Evolutionary conservation across 768 basidiomycete genomes (phyloP), one percentile per base, ranked within the genome.

Genomic region (Panellus pusillus): DNA sequence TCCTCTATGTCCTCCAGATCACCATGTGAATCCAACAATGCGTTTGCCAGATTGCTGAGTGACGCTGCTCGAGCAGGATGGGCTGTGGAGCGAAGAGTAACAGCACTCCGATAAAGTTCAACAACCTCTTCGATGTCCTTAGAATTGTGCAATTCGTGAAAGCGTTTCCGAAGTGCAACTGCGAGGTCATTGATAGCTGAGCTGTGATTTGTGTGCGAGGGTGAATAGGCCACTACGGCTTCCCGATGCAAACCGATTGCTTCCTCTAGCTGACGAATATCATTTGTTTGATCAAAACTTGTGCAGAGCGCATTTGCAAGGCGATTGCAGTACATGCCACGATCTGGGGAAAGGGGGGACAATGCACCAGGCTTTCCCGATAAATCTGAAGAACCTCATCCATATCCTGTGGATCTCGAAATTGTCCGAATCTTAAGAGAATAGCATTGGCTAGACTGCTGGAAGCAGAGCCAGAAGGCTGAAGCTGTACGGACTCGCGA

Each of bases 1-100:
- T 48, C 47, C 28, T 48, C 37, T 39, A 48, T 39, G 47, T 40
- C 38, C 27, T 48, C 47, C 47, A n/a, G n/a, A n/a, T 48, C 37
- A 28, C 38, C 27, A 28, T 48, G 37, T 17, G 27, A n/a, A 40
- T 48, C 38, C 27, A 39, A 48, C 20, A 48, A 40, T 40, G 38
- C 37, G 24, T 39, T 39, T 3, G 47, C 47, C 15, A 48, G 37
- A 29, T 48, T 48, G 37, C 37, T 48, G 28, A 48, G 47, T n/a
- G 47, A 39, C 12, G 31, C 39, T 28, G 37, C 36, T 27, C 38
- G 47, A 39, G 37, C 20, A 28, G n/a, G n/a, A n/a, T n/a, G n/a
- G n/a, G n/a, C n/a, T n/a, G n/a, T n/a, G n/a, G 47, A 37, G n/a
- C 47, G 47, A 42, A 50, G 48, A 18, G 17, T 38, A 31, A 50